Conservation (phyloP, 805 yeast species). For the Zygosaccharomyces bisporus region DNA sequence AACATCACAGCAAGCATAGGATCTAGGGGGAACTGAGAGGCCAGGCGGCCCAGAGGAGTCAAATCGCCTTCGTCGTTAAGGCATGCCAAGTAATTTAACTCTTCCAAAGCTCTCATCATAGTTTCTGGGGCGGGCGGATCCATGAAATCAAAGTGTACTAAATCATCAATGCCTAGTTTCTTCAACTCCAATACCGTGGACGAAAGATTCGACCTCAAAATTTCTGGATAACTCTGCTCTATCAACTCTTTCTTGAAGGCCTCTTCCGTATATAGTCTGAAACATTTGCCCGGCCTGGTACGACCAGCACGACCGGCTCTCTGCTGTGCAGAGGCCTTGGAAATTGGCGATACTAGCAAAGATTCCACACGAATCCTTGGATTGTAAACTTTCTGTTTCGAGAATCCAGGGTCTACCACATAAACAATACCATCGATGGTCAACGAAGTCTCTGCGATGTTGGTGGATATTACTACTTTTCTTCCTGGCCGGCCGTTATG, state of each 20-base stretch:
- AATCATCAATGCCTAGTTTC: constrained; percentile 90
- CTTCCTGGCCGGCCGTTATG: constrained; percentile 90
- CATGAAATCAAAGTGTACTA: constrained; percentile 97
- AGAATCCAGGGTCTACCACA: constrained; percentile 96
- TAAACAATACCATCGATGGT: constrained; percentile 97
- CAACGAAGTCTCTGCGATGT: constrained; percentile 95
- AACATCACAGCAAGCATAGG: constrained; percentile 93
- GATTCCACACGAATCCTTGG: constrained; percentile 96
- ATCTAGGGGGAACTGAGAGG: constrained; percentile 91
- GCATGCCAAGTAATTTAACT: constrained; percentile 84
- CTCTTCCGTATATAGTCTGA: constrained; percentile 92
- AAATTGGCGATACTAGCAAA: constrained; percentile 88
- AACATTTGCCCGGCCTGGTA: constrained; percentile 97
- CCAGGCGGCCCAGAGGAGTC: constrained; percentile 83
- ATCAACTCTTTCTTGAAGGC: constrained; percentile 91
- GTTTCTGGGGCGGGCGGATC: constrained; percentile 99
- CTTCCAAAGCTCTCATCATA: constrained; percentile 98
- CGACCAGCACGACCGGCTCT: constrained; percentile 99
- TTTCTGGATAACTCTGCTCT: constrained; percentile 95
- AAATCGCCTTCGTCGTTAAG: constrained; percentile 87
- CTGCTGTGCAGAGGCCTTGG: constrained; percentile 96
- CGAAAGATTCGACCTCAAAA: constrained; percentile 83
- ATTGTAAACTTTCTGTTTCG: constrained; percentile 93
- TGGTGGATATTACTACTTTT: constrained; percentile 86
- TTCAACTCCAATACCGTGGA: constrained; percentile 90